These are phyloP conservation scores for Paramyrothecium roridum DNA, from an alignment of 2,329 filamentous ascomycete species.

Conservation along the genomic window DNA sequence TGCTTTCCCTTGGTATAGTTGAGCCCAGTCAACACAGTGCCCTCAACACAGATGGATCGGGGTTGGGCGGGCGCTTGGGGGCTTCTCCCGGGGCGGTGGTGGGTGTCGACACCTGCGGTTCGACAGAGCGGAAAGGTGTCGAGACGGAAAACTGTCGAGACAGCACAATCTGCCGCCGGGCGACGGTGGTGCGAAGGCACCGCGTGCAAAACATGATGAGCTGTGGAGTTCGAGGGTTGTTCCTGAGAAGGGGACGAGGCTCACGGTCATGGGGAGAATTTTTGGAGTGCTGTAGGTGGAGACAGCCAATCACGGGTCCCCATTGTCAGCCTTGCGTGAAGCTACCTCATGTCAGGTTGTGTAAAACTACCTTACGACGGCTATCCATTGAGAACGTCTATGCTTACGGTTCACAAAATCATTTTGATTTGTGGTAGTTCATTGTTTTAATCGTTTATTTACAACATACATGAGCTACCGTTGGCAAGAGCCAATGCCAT, in stretches of 20 bases:
- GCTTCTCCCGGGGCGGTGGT: slow-evolving; percentile 26
- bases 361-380: too few species aligned
- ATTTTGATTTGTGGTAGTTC: neutral
- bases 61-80: slow-evolving; percentile 22
- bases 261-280: slow-evolving; percentile 19
- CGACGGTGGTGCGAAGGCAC: slow-evolving; percentile 45
- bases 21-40: slow-evolving; percentile 68
- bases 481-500: neutral
- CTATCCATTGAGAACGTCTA: too few species aligned
- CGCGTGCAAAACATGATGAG: slow-evolving; percentile 37
- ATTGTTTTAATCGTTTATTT: neutral
- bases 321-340: slow-evolving; percentile 2
- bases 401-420: neutral
- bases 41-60: slow-evolving; percentile 58
- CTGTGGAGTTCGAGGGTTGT: slow-evolving; percentile 18
- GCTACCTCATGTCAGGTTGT: too few species aligned
- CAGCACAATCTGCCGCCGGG: slow-evolving; percentile 24
- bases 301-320: slow-evolving; percentile 5
- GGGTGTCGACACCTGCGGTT: slow-evolving; percentile 33
- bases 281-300: slow-evolving; percentile 20
- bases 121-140: slow-evolving; percentile 29
- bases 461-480: neutral
- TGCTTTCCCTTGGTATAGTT: slow-evolving; percentile 73
- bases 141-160: slow-evolving; percentile 38
- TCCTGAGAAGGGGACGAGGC: slow-evolving; percentile 12